Base-by-base conservation (phyloP, 176 grass and related monocot genomes). In the Melocanna baccifera region DNA sequence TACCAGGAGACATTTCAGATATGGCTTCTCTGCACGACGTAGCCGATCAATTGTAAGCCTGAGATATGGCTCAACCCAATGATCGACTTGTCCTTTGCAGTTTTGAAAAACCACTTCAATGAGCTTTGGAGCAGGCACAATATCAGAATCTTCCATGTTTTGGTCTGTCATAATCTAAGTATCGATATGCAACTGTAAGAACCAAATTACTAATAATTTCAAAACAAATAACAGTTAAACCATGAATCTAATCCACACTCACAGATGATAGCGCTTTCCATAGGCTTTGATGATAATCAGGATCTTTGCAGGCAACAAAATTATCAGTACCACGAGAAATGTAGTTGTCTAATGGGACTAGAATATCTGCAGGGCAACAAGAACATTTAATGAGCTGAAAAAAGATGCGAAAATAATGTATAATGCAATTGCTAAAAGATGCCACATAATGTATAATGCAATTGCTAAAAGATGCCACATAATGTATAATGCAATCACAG, bases 61-160 rank as follows among this genome's bases (percentile, higher is more conserved):
- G 39, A 94, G 81, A 86, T 97, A 97, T 3, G 94, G 94, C 70
- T 97, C 92, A 73, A 97, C 90, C 94, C 92, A 97, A 58, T 89
- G 94, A 87, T 97, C 94, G 14, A 97, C 88, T 80, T 87, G 92
- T 13, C 94, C 92, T 91, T 94, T 97, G 75, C 94, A 97, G 68
- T 94, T 97, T 89, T 94, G 94, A 34, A 97, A 92, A 73, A 97
- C 80, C 22, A 97, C 92, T 92, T 97, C 90, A 78, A 94, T 94
- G 50, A 97, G 88, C 86, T 97, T 94, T 25, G 92, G 92, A 43
- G 94, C 92, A 56, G 92, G 77, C 47, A 88, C 87, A 89, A 97
- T 89, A 91, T 97, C 94, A 12, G 90, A 92, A 86, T 97, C 94
- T 68, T 97, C 94, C 92, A 97, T 92, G 52, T 81, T 94, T 86